Conservation (phyloP, 441 rosid genomes). For the Populus hybrid region DNA sequence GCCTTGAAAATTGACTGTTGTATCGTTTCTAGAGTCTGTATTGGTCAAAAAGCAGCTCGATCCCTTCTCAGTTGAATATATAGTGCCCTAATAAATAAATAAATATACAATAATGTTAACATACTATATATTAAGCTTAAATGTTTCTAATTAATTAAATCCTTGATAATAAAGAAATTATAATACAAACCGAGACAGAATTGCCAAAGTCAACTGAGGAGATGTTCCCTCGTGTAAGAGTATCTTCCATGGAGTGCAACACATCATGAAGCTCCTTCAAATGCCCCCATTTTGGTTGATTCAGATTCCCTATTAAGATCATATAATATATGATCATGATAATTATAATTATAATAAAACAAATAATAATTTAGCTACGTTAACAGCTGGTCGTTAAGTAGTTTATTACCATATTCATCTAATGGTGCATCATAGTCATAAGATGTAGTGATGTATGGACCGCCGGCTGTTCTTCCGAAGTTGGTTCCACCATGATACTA, state of each 20-base stretch:
- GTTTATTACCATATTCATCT: constrained; percentile 79
- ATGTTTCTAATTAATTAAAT: no score
- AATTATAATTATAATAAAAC: no score
- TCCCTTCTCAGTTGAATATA: constrained; percentile 33
- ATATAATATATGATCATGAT: no score
- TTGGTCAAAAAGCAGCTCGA: constrained; percentile 61
- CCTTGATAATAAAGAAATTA: no score
- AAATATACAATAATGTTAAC: neutral
- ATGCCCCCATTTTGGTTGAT: constrained; percentile 94
- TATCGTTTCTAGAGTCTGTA: constrained; percentile 34
- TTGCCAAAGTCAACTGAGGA: neutral
- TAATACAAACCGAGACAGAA: neutral
- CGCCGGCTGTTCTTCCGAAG: constrained; percentile 96
- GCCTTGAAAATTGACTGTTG: constrained; percentile 33
- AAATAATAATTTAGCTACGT: no score
- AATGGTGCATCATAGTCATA: constrained; percentile 96
- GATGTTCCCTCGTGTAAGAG: neutral
- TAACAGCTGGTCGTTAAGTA: rapidly evolving
- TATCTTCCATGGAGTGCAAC: neutral
- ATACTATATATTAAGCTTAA: neutral
- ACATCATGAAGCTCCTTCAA: constrained; percentile 88
- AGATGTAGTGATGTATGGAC: constrained; percentile 89
- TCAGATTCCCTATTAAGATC: constrained; percentile 51
- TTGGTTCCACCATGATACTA: constrained; percentile 99
- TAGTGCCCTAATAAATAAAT: constrained; percentile 36